Percentiles rank a stretch among this genome's conserved stretches.
Conservation (phyloP, 768 basidiomycete genomes). For the Collybia sp. region DNA sequence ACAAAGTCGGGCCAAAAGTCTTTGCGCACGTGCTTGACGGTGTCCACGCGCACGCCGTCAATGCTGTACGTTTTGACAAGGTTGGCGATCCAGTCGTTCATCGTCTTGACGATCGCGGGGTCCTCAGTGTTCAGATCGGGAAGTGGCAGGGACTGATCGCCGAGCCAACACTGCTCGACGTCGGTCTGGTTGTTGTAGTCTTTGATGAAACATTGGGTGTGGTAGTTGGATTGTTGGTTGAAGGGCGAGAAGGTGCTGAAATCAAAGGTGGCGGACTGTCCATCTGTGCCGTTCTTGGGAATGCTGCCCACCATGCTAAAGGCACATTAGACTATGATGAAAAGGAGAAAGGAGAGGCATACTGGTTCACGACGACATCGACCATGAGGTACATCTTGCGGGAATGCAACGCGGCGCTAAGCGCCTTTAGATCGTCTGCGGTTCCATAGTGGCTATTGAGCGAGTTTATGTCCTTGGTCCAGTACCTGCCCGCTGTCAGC, state of each 20-base stretch:
- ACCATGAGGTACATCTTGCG: slow-evolving; percentile 66
- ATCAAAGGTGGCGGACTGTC: slow-evolving; percentile 15
- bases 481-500: slow-evolving; percentile 20
- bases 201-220: slow-evolving; percentile 62
- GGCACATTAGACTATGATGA: too few relatives aligned
- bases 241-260: slow-evolving; percentile 25
- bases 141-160: slow-evolving; percentile 59
- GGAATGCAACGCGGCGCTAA: slow-evolving; percentile 61
- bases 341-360: slow-evolving; percentile 30
- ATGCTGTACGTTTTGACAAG: slow-evolving; percentile 48
- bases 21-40: slow-evolving; percentile 50
- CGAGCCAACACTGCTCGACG: slow-evolving; percentile 71
- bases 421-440: slow-evolving; percentile 62
- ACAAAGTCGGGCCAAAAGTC: slow-evolving; percentile 68
- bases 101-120: slow-evolving; percentile 41
- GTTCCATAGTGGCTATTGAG: slow-evolving; percentile 74
- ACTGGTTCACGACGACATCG: slow-evolving; percentile 75
- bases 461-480: slow-evolving; percentile 49
- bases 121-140: slow-evolving; percentile 73
- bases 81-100: slow-evolving; percentile 46
- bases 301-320: too few relatives aligned
- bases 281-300: slow-evolving; percentile 6
- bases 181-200: slow-evolving; percentile 55
- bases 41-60: slow-evolving; percentile 74
- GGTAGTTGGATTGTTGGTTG: slow-evolving; percentile 32